phyloP scores from a whole-genome alignment of 805 yeast species.

The Debaryomyces castellii region DNA sequence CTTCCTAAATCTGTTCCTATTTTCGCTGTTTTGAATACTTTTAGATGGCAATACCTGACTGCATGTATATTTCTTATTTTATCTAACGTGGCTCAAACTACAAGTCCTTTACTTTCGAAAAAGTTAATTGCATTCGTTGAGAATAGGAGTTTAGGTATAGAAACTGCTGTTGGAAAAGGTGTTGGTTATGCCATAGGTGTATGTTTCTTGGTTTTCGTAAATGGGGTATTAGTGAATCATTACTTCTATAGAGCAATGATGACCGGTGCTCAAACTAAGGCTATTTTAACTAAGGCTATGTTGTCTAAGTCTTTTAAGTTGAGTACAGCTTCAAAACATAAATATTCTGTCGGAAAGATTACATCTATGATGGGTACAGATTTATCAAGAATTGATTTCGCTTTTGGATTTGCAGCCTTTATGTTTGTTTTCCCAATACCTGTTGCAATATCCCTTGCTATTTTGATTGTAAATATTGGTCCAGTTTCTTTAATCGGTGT shows the following conservation, averaged over 20 bases:
- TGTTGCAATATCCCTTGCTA: conserved; percentile 58
- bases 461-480: conserved; percentile 69
- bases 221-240: conserved; percentile 50
- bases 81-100: conserved; percentile 23
- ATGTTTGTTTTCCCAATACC: conserved; percentile 64
- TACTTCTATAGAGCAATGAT: conserved; percentile 60
- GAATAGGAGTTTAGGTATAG: conserved; percentile 22
- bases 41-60: conserved; percentile 26
- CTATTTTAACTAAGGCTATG: conserved; percentile 68
- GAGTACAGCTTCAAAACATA: conserved; percentile 54
- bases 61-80: conserved; percentile 31
- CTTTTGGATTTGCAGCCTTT: conserved; percentile 67
- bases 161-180: conserved; percentile 29
- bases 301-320: conserved; percentile 66
- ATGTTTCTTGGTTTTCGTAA: conserved; percentile 25
- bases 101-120: conserved; percentile 36
- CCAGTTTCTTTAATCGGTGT: conserved; percentile 72
- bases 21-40: conserved; percentile 26
- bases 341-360: conserved; percentile 66
- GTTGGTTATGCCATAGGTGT: conserved; percentile 43
- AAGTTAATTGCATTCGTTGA: conserved; percentile 38
- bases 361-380: conserved; percentile 83
- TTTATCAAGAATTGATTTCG: conserved; percentile 75
- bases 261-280: conserved; percentile 70
- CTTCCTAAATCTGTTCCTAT: conserved; percentile 23